Evolutionary conservation across 2,329 filamentous ascomycete genomes (phyloP).

Genomic region (Hyphodiscus sp.): DNA sequence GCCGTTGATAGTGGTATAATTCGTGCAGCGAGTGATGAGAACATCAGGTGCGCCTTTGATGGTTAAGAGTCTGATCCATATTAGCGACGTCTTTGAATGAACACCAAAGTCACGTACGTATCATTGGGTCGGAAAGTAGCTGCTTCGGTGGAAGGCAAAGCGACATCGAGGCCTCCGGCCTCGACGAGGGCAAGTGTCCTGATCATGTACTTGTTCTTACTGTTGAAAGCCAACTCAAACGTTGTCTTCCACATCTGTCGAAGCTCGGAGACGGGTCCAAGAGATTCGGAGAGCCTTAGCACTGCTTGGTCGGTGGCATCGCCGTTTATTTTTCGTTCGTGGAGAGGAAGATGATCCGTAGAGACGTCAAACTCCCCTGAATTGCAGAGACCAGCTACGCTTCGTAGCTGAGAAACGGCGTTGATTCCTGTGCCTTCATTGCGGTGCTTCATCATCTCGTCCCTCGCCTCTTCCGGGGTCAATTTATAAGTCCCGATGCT

Average conservation of each 20-base stretch:
- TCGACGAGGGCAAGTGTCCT: conserved; percentile 46
- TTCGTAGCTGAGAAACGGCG: conserved; percentile 51
- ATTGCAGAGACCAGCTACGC: conserved; percentile 63
- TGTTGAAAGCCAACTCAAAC: conserved; percentile 70
- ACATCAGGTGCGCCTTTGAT: conserved; percentile 77
- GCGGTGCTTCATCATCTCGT: conserved; percentile 30
- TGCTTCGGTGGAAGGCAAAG: conserved; percentile 32
- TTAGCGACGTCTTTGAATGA: conserved; percentile 4
- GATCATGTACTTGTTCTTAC: conserved; percentile 80
- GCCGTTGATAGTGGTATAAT: conserved; percentile 50
- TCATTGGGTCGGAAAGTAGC: conserved; percentile 20
- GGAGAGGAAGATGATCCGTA: conserved; percentile 51
- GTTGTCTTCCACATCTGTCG: conserved; percentile 57
- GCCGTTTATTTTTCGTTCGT: conserved; percentile 60
- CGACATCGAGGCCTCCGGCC: conserved; percentile 33
- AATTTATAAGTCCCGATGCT: conserved; percentile 47
- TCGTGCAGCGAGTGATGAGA: conserved; percentile 56
- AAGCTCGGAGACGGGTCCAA: conserved; percentile 54
- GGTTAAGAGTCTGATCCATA: conserved; percentile 45
- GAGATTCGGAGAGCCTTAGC: conserved; percentile 61
- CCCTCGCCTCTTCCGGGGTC: conserved; percentile 40
- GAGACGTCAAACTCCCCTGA: conserved; percentile 67
- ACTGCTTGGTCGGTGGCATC: conserved; percentile 74
- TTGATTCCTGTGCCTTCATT: conserved; percentile 30
- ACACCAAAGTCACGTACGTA: conserved; percentile 17